phyloP scores from a whole-genome alignment of 2,329 filamentous ascomycete genomes.

The Leptographium flavum region DNA sequence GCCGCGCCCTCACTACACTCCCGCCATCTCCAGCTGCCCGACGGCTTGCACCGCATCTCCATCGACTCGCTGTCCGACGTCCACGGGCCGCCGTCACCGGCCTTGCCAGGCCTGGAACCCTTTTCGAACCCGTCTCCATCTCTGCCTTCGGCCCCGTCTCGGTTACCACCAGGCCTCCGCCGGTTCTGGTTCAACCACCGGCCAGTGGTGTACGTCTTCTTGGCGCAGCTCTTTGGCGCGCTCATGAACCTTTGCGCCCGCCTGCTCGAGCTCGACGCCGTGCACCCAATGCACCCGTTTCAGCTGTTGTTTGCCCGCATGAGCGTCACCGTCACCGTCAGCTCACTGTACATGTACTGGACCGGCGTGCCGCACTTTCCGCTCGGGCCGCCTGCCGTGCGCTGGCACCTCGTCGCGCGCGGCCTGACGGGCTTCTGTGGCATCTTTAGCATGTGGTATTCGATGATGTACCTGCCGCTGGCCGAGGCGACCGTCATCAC shows the following conservation, averaged over 20 bases:
- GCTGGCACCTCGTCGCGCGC: constrained; percentile 44
- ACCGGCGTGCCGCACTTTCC: constrained; percentile 53
- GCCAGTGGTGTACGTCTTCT: constrained; percentile 56
- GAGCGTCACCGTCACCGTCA: constrained; percentile 53
- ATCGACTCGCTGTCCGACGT: constrained; percentile 25
- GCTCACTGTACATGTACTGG: constrained; percentile 61
- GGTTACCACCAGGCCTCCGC: neutral
- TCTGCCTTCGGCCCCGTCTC: constrained; percentile 3
- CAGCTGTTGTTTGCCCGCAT: constrained; percentile 75
- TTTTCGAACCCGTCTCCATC: constrained; percentile 10
- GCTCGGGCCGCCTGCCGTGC: constrained; percentile 51
- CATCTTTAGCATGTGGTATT: constrained; percentile 60
- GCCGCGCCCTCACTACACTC: neutral
- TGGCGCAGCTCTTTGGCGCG: constrained; percentile 68
- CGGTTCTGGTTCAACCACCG: constrained; percentile 51
- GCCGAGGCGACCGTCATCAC: constrained; percentile 84
- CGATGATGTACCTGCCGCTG: constrained; percentile 61
- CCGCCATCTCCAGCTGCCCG: constrained; percentile 10
- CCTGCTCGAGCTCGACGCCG: constrained; percentile 52
- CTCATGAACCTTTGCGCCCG: constrained; percentile 76
- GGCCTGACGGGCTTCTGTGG: constrained; percentile 37
- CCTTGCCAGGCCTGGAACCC: too few relatives aligned
- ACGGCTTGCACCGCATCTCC: constrained; percentile 23
- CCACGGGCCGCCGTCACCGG: constrained; percentile 12
- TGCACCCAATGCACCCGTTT: constrained; percentile 63